Evolutionary conservation across 345 rosid genomes (phyloP), one percentile per base, ranked within the genome.

Genomic region (Rhizophora mangle): DNA sequence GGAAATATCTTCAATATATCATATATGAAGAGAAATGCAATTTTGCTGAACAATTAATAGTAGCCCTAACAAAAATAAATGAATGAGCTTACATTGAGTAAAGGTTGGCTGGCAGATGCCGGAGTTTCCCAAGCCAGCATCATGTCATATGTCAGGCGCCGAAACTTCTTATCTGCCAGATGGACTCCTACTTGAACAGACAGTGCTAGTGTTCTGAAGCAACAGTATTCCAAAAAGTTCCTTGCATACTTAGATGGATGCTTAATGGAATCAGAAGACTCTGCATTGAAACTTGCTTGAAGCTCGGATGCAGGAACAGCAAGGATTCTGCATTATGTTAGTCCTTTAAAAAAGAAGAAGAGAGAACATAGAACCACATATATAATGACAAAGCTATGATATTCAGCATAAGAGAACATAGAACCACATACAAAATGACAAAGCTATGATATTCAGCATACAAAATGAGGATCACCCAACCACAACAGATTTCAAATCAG

Each of bases 81-180:
- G 27, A 15, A 29, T 43, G 32, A 60, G 74, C 83, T 78, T 80
- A 90, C 97, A 65, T 84, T 83, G 70, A 74, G 74, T 47, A 75
- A 55, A 77, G 94, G 84, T 77, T 83, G 88, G 82, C 86, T 88
- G 58, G 89, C 54, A 67, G 86, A 87, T 46, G 85, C 84, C 8
- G 98, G 99, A 70, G 82, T 67, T 75, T 90, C 98, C 99, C 97
- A 95, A 54, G 96, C 98, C 63, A 95, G 74, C 99, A 95, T 95
- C 96, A 92, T 90, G 74, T 95, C 91, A 80, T 77, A 95, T 5
- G 90, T 90, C 67, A 90, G 81, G 62, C 92, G 91, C 26, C 94
- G 89, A 51, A 92, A 90, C 81, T 83, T 90, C 78, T 84, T 90
- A 71, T 92, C 94, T 46, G 85, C 85, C 67, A 95, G 82, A 87